A percentile compares a stretch with the other conserved stretches of the same genome.
Conservation (phyloP, 345 rosid species). For the Excoecaria cochinchinensis region DNA sequence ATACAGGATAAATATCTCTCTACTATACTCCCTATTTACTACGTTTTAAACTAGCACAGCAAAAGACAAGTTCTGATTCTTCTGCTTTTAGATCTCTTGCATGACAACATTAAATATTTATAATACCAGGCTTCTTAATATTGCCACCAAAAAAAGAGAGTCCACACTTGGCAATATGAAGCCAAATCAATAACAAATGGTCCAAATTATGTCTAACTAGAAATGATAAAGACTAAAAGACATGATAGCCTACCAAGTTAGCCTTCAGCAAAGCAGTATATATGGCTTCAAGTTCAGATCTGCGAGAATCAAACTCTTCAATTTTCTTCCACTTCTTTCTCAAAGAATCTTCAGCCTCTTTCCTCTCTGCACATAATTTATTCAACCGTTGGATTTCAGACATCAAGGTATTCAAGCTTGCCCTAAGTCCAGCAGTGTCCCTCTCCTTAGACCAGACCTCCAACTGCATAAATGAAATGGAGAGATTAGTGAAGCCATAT, state of each 20-base stretch:
- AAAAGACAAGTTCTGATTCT: not conserved
- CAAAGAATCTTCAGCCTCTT: constrained; percentile 86
- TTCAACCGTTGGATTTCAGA: constrained; percentile 78
- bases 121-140: not conserved
- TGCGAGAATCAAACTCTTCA: constrained; percentile 85
- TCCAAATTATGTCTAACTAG: constrained; percentile 4
- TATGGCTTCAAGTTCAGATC: constrained; percentile 87
- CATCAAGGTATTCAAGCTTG: constrained; percentile 75
- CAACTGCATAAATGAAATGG: constrained; percentile 46
- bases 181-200: constrained; percentile 6
- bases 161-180: not conserved
- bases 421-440: constrained; percentile 82
- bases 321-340: constrained; percentile 94
- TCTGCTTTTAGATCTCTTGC: not conserved
- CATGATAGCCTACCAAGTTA: constrained; percentile 57
- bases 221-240: constrained; percentile 11
- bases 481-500: constrained; percentile 19
- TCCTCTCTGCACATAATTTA: constrained; percentile 85
- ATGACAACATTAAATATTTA: not conserved
- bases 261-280: constrained; percentile 81
- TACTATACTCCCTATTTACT: not conserved
- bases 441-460: constrained; percentile 96
- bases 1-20: not conserved
- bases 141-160: not conserved
- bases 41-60: not conserved